A percentile compares a stretch with the other conserved stretches of the same genome.
Conservation (phyloP, 495 filamentous ascomycete species). For the Penicillium bialowiezense region DNA sequence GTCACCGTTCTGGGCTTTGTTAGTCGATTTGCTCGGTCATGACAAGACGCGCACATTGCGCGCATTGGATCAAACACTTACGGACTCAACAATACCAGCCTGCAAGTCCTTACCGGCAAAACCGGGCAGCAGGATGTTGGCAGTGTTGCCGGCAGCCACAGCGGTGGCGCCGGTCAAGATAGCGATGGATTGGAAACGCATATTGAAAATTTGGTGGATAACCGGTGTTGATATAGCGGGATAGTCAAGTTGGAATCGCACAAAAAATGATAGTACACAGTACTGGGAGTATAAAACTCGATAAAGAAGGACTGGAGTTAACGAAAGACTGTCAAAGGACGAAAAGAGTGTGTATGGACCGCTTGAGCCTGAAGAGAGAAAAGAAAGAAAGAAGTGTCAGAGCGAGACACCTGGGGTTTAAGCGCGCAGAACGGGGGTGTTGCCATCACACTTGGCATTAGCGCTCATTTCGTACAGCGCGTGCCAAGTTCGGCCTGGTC, state of each 20-base stretch:
- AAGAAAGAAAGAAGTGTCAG: conserved; percentile 9
- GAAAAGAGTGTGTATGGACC: conserved; percentile 12
- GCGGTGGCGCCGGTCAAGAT: conserved; percentile 27
- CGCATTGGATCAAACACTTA: conserved; percentile 10
- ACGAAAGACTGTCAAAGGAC: conserved; percentile 18
- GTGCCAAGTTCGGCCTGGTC: neutral
- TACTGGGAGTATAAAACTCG: conserved; percentile 19
- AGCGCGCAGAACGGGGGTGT: conserved; percentile 2
- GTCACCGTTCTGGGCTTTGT: conserved; percentile 16
- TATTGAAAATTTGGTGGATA: conserved; percentile 14
- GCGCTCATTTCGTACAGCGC: neutral
- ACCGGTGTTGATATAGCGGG: conserved; percentile 7
- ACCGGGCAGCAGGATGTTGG: conserved; percentile 30
- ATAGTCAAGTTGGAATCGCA: conserved; percentile 21
- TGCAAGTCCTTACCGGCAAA: conserved; percentile 23
- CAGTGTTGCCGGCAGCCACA: conserved; percentile 28
- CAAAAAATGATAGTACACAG: conserved; percentile 15
- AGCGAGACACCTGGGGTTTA: conserved; percentile 14
- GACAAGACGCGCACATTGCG: neutral
- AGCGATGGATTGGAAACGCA: conserved; percentile 29
- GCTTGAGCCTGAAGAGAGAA: conserved; percentile 5
- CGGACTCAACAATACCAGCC: conserved; percentile 23
- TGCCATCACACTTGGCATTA: conserved; percentile 13
- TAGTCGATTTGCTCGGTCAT: neutral
- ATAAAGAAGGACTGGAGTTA: conserved; percentile 33